phyloP scores from a whole-genome alignment of 257 asterid species.

The Forsythia viridissima region DNA sequence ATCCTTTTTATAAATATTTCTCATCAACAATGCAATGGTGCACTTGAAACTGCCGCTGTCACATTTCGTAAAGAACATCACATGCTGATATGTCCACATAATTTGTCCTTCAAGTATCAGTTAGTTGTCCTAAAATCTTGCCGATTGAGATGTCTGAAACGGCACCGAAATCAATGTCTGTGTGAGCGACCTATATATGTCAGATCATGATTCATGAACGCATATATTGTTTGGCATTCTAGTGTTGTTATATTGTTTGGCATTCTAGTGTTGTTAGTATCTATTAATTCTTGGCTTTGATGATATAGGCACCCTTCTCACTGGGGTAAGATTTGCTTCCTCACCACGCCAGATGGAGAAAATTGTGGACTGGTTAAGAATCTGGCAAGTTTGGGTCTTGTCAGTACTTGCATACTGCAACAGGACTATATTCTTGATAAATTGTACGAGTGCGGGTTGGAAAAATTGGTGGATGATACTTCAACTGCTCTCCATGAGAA shows the following conservation, averaged over 20 bases:
- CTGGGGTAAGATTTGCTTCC: slow-evolving; percentile 94
- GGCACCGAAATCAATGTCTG: too few species aligned
- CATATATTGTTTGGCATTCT: slow-evolving; percentile 8
- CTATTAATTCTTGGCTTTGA: slow-evolving; percentile 25
- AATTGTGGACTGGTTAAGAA: slow-evolving; percentile 96
- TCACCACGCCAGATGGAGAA: slow-evolving; percentile 97
- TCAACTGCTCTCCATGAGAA: slow-evolving; percentile 45
- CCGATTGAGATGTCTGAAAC: neutral
- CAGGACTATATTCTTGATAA: slow-evolving; percentile 45
- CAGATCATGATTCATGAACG: neutral
- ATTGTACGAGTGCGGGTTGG: slow-evolving; percentile 74
- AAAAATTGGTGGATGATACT: slow-evolving; percentile 54
- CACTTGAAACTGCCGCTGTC: neutral
- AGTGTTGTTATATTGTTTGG: neutral
- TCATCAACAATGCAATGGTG: neutral
- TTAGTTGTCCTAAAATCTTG: neutral
- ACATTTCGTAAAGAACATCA: neutral
- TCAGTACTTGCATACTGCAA: slow-evolving; percentile 57
- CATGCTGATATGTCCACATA: neutral
- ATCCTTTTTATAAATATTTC: too few species aligned
- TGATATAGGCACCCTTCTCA: slow-evolving; percentile 87
- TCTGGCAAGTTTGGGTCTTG: slow-evolving; percentile 84
- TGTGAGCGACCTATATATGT: slow-evolving; percentile 2
- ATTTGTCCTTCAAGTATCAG: neutral
- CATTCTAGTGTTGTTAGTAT: neutral